These are phyloP conservation scores for Lactuca saligna DNA, from an alignment of 129 eudicot genomes.

Conservation along the genomic window DNA sequence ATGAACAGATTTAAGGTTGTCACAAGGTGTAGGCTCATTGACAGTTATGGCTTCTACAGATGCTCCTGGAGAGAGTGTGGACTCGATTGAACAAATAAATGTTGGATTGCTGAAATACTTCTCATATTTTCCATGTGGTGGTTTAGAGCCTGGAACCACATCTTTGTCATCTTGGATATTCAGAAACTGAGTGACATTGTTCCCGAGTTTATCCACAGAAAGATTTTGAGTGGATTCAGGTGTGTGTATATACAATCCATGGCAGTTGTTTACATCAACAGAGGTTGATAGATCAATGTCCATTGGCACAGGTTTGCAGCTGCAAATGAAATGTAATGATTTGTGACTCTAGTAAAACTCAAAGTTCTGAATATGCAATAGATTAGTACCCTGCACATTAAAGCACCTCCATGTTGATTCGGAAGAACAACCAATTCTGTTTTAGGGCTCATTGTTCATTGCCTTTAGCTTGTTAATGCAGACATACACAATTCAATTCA, in stretches of 20 bases:
- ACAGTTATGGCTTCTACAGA: constrained; percentile 4
- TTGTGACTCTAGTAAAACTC: neutral
- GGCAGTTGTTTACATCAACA: constrained; percentile 33
- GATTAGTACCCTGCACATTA: neutral
- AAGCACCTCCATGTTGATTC: neutral
- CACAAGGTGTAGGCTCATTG: constrained; percentile 21
- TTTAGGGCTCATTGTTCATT: neutral
- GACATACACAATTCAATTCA: neutral
- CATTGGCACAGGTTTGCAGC: constrained; percentile 36
- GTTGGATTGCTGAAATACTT: constrained; percentile 11
- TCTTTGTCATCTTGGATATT: constrained; percentile 33
- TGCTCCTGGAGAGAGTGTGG: constrained; percentile 20
- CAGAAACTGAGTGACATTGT: constrained; percentile 29
- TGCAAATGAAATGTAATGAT: constrained; percentile 6
- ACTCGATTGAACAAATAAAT: constrained; percentile 32
- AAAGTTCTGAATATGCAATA: too few relatives aligned
- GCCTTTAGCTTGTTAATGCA: neutral
- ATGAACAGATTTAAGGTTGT: constrained; percentile 17
- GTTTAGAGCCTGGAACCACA: constrained; percentile 12
- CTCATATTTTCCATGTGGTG: constrained; percentile 10
- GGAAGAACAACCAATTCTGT: neutral
- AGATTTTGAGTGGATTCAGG: constrained; percentile 22
- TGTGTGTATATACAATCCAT: constrained; percentile 30
- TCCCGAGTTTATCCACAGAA: constrained; percentile 40
- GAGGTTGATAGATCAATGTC: constrained; percentile 32